Conservation (phyloP, 208 protist species). For the Wallacemonas rigidus region DNA sequence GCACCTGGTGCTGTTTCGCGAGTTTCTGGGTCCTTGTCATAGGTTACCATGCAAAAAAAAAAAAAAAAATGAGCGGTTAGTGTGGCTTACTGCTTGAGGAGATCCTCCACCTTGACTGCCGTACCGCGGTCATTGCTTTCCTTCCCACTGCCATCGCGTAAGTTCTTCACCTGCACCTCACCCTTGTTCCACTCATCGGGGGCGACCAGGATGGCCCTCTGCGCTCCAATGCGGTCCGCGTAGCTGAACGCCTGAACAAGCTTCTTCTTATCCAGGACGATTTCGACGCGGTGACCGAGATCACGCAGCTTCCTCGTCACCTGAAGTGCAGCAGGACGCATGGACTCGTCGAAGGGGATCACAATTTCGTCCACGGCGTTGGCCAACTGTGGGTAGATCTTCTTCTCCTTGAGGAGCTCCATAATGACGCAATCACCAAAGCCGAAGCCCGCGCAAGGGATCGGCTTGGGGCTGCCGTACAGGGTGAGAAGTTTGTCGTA, state of each 20-base stretch:
- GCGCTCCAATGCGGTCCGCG: constrained; percentile 93
- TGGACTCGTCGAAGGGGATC: constrained; percentile 93
- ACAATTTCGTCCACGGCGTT: constrained; percentile 88
- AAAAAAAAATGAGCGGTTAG: background rate
- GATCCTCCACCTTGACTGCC: constrained; percentile 55
- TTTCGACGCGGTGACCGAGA: constrained; percentile 83
- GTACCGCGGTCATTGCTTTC: constrained; percentile 56
- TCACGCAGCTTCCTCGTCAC: constrained; percentile 80
- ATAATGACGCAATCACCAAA: constrained; percentile 97
- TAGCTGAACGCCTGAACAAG: constrained; percentile 92
- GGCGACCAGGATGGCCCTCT: constrained; percentile 90
- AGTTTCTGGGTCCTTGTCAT: too few species aligned
- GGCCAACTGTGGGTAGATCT: constrained; percentile 57
- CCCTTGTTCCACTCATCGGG: constrained; percentile 93
- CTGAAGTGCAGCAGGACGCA: constrained; percentile 79
- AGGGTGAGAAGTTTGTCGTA: constrained; percentile 95
- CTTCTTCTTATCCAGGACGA: constrained; percentile 94
- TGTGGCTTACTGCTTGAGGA: constrained; percentile 16
- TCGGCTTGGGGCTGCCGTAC: constrained; percentile 91
- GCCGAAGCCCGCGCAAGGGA: constrained; percentile 94
- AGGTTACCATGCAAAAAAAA: background rate
- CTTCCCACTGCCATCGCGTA: constrained; percentile 73
- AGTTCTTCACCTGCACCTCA: constrained; percentile 91
- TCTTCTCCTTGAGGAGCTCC: constrained; percentile 94
- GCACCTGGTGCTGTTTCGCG: too few species aligned